A percentile compares a stretch with the other conserved stretches of the same genome.
These are phyloP conservation scores for Auxenochlorella protothecoides DNA, from an alignment of 139 green algal species.

Conservation along the genomic window DNA sequence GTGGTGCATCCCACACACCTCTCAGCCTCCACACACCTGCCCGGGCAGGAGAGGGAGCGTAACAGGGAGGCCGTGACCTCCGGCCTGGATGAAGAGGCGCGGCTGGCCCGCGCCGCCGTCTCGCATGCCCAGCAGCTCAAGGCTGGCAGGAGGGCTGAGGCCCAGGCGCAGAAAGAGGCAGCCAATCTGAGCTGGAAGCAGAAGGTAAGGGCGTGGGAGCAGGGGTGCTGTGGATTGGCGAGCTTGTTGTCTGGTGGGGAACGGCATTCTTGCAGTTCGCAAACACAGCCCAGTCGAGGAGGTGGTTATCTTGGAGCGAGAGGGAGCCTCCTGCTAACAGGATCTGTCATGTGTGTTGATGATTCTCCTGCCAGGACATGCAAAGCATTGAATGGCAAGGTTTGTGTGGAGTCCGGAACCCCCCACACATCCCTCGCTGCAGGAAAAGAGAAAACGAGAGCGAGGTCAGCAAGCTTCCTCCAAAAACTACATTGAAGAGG, in stretches of 20 bases:
- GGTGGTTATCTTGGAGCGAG: not conserved
- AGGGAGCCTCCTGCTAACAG: not conserved
- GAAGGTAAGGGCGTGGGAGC: not conserved
- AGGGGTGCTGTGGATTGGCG: too few species aligned
- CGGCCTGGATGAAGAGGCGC: not conserved
- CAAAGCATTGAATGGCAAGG: not conserved
- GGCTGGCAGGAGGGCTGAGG: not conserved
- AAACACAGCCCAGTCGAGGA: too few species aligned
- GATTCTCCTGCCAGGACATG: not conserved
- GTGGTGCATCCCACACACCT: too few species aligned
- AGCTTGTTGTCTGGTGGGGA: too few species aligned
- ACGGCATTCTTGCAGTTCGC: too few species aligned
- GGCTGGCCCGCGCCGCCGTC: not conserved
- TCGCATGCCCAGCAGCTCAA: not conserved
- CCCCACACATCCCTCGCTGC: not conserved
- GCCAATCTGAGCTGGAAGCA: not conserved
- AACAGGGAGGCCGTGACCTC: not conserved
- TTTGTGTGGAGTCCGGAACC: not conserved
- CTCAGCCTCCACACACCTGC: not conserved
- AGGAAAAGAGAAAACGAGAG: constrained; percentile 64
- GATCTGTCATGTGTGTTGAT: not conserved
- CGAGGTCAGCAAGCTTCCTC: not conserved
- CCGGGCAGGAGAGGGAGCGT: not conserved
- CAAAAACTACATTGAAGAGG: constrained; percentile 61
- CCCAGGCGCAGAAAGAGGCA: not conserved